Conservation (phyloP, 352 stramenopile genomes). For the Pythium oligandrum region DNA sequence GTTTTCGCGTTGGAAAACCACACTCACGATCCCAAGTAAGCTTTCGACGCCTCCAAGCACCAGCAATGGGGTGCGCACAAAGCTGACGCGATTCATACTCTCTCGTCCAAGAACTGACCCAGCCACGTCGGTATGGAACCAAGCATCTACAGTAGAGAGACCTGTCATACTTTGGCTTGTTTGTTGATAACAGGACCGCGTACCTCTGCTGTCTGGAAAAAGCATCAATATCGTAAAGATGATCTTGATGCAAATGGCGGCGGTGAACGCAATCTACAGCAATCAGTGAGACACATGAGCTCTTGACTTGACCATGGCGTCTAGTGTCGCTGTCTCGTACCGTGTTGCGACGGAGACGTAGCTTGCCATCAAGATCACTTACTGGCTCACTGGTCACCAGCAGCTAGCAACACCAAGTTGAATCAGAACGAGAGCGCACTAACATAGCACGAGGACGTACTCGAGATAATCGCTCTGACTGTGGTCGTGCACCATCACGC, state of each 20-base stretch:
- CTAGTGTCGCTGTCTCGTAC: constrained; percentile 7
- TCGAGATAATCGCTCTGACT: constrained; percentile 12
- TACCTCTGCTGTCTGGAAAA: constrained; percentile 11
- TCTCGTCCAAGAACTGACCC: constrained; percentile 16
- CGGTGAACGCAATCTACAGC: not conserved
- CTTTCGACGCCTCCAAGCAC: constrained; percentile 27
- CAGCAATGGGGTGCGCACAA: constrained; percentile 27
- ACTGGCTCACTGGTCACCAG: constrained; percentile 42
- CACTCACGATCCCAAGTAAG: constrained; percentile 20
- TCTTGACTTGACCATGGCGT: not conserved
- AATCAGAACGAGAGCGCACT: not conserved
- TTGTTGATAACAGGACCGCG: not conserved
- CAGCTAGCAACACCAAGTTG: constrained; percentile 3
- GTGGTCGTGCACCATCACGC: not conserved
- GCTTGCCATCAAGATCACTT: constrained; percentile 24
- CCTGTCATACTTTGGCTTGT: not conserved
- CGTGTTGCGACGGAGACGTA: constrained; percentile 33
- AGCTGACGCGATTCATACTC: constrained; percentile 25
- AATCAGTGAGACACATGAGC: not conserved
- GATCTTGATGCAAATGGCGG: constrained; percentile 1
- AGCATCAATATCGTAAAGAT: constrained; percentile 13
- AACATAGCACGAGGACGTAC: constrained; percentile 4
- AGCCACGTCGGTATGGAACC: constrained; percentile 44
- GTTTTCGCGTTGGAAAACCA: constrained; percentile 17
- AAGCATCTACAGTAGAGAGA: constrained; percentile 26